Base-by-base conservation (phyloP, 768 basidiomycete species). In the Fistulinella prunicolor region DNA sequence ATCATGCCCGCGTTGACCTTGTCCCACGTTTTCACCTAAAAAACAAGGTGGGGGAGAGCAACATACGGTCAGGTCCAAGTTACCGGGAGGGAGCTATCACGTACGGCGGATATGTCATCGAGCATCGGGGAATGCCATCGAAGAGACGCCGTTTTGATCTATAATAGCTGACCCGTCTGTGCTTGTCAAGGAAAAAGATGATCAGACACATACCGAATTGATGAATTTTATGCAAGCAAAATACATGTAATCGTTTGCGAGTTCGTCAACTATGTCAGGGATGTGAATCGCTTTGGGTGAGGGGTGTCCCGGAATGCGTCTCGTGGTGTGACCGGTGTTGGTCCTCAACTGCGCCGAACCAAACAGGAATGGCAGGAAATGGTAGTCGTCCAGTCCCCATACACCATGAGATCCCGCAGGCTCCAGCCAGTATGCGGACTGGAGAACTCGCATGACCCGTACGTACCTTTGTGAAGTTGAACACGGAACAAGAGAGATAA, bases 71-170 rank as follows among this genome's bases (percentile, higher is more conserved):
- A 12, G 28, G n/a, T n/a, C 26, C 9, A 34, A 16, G 16, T 4
- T 12, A 12, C 4, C 5, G 32, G 14, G 32, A 34, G 32, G 9
- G 32, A 16, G 32, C n/a, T n/a, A 12, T 5, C 17, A 59, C 75
- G 35, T 51, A 70, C 93, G 0, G 86, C 92, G 1, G 93, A 94
- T 46, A 98, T 98, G 61, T 98, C 95, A 65, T 97, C 92, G 7
- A 99, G 80, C 95, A 99, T 98, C 1, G 95, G 95, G 0, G 93
- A 96, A 70, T 99, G 95, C 95, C 95, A 99, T 43, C 93, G 79
- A 1, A 98, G 75, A 0, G 94, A 94, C 0, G 94, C 94, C 0
- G 94, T 92, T 65, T 98, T 98, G 55, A 97, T 91, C 90, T 94
- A 52, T 12, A 22, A 40, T 1, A 6, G 24, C 32, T 0, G 22